Base-by-base conservation (phyloP, 2,329 filamentous ascomycete species). In the Xylariaceae sp. region DNA sequence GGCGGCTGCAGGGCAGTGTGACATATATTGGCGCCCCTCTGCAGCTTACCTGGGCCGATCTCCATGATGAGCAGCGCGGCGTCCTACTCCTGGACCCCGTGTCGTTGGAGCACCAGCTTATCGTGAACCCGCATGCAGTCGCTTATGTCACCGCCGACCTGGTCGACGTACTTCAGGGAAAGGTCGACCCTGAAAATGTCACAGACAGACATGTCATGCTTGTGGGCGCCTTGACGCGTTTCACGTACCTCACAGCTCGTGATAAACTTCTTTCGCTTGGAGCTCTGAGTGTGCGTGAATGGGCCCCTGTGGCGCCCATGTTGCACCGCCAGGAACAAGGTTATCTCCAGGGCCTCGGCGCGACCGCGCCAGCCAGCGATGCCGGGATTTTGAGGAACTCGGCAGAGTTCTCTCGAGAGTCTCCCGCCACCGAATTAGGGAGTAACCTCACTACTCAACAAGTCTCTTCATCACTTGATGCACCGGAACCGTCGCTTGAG, bases 31-130 rank as follows among this genome's bases (percentile, higher is more conserved):
- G 55, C 14, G 42, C 53, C 7, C 55, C 55, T 11, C 36, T 55
- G 29, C 53, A 57, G 40, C 37, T 56, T 22, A 53, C 43, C n/a
- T 57, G 53, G 55, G 45, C 45, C 4, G 55, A 57, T 29, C 42
- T 56, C n/a, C 36, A 39, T 26, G 55, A 57, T 30, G 42, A 47
- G 11, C 31, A 47, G 33, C 46, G 41, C 9, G 55, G 55, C 7
- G 53, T 50, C 14, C 36, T 57, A 12, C 38, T 57, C 24, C 37
- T 57, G 2, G 40, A 57, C 32, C 53, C 55, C 2, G 39, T 42
- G 15, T 57, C 52, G 4, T 44, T 57, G 8, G 39, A 53, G 19
- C 37, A 46, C 25, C 42, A 56, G 30, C 33, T 53, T 6, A 26
- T 57, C 12, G 25, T 45, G 11, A 57, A 53, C 29, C 55, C 53